Percentiles rank a stretch among this genome's conserved stretches.
These are phyloP conservation scores for Thraustochytrium striatum DNA, from an alignment of 352 stramenopile species.

Conservation along the genomic window DNA sequence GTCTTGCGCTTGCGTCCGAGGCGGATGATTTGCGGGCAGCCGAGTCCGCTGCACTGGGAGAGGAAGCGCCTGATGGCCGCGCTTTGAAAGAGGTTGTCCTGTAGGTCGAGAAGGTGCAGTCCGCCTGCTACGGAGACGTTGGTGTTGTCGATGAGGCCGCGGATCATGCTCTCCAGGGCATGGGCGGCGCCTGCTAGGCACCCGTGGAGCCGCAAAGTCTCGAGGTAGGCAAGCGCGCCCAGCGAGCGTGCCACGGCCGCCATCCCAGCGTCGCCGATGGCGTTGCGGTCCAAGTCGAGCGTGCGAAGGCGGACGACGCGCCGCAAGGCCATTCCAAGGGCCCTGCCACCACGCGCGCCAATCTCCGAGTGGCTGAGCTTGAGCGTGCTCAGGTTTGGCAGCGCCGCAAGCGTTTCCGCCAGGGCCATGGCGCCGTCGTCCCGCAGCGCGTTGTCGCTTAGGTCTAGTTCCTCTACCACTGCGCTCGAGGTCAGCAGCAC, in stretches of 20 bases:
- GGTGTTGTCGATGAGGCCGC: slow-evolving; percentile 25
- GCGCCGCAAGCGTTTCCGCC: slow-evolving; percentile 14
- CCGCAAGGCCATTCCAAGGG: neutral
- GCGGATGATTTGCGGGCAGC: slow-evolving; percentile 25
- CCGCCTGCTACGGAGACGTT: slow-evolving; percentile 10
- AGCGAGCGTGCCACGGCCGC: neutral
- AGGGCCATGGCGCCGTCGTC: slow-evolving; percentile 2
- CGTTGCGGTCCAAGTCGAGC: slow-evolving; percentile 9
- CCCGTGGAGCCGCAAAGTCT: slow-evolving; percentile 1
- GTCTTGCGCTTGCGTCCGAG: slow-evolving; percentile 1
- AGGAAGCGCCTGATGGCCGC: slow-evolving; percentile 23
- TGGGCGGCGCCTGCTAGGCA: neutral
- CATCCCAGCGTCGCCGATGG: slow-evolving; percentile 18
- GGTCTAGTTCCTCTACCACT: slow-evolving; percentile 22
- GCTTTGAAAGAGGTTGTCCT: slow-evolving; percentile 18
- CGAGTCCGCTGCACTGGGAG: slow-evolving; percentile 30
- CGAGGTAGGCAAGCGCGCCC: neutral
- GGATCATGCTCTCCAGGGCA: slow-evolving; percentile 18
- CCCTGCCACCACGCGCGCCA: neutral
- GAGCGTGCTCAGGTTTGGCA: neutral
- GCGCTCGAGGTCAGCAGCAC: neutral
- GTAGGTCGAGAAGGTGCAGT: neutral
- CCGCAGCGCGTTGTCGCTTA: slow-evolving; percentile 7
- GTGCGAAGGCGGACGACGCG: neutral
- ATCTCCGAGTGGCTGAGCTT: slow-evolving; percentile 10